Evolutionary conservation across 1,284 basidiomycete genomes (phyloP), one percentile per base, ranked within the genome.

Genomic region (Boletellus deceptivus): DNA sequence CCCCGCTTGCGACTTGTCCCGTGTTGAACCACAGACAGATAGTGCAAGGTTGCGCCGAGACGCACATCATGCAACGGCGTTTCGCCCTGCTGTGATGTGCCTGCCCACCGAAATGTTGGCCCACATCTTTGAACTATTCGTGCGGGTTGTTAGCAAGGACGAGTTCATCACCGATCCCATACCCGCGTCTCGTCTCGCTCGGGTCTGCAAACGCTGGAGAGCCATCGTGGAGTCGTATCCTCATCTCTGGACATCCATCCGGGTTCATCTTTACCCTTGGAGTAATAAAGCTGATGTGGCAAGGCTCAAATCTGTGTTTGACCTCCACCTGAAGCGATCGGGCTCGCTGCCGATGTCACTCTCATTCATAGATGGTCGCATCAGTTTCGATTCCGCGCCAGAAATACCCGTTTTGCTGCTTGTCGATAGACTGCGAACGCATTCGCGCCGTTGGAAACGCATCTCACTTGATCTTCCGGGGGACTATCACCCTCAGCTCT

Each of bases 181-280:
- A 4, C 22, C 17, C 18, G 3, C 17, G 2, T 16, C n/a, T 17
- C 38, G 4, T 45, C 54, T 64, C 27, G 14, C 41, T 3, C 52
- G 36, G 22, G 54, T 60, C 22, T 62, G 59, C 41, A 48, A 10
- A 5, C 36, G 20, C 17, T 64, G 62, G 62, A 55, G 20, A 31
- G 29, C 46, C 4, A 6, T 54, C 2, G 46, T n/a, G 3, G 52
- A 54, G 20, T 58, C 52, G 13, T 33, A 58, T 8, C 46, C 53
- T 10, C 24, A n/a, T 5, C 55, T 64, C 14, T 62, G 60, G 62
- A 50, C 49, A 2, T 45, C 42, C 34, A 46, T 64, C 31, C 35
- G 38, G 4, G 16, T 62, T 14, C 25, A 50, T 35, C 55, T 62
- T 24, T 35, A 41, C 8, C 51, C 10, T 7, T 5, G 6, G 9